These are phyloP conservation scores for Pyricularia sp. DNA, from an alignment of 2,329 filamentous ascomycete genomes.

Conservation along the genomic window DNA sequence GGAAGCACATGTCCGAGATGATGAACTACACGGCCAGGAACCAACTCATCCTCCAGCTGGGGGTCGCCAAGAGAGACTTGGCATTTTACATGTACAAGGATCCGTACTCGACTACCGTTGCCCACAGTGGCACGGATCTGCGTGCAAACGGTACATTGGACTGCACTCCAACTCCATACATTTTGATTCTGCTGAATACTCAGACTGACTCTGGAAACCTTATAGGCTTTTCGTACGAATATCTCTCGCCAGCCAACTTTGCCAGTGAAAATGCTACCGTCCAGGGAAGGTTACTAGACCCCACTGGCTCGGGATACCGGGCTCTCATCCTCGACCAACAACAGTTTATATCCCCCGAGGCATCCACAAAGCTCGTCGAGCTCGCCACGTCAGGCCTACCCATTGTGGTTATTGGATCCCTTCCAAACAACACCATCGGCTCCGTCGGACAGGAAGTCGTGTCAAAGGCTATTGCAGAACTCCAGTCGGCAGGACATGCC, in stretches of 20 bases:
- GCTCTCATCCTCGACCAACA: conserved; percentile 29
- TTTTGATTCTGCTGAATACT: too few relatives aligned
- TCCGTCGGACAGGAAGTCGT: background rate
- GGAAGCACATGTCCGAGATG: conserved; percentile 25
- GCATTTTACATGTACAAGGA: conserved; percentile 25
- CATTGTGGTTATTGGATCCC: conserved; percentile 25
- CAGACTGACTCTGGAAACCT: background rate
- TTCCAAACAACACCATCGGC: background rate
- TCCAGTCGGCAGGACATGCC: background rate
- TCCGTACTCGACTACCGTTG: conserved; percentile 2
- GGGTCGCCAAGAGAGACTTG: conserved; percentile 29
- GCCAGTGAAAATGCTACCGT: conserved; percentile 26
- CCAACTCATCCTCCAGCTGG: conserved; percentile 26
- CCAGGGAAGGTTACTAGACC: conserved; percentile 23
- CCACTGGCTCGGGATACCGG: conserved; percentile 28
- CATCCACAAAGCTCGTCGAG: conserved; percentile 20
- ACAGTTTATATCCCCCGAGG: conserved; percentile 31
- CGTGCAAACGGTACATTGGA: conserved; percentile 4
- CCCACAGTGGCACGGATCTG: conserved; percentile 9
- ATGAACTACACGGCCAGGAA: conserved; percentile 27
- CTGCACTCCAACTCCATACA: too few relatives aligned
- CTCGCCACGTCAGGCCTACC: conserved; percentile 29
- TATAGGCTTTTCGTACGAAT: conserved; percentile 30
- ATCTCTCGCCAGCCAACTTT: conserved; percentile 34
- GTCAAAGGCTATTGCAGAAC: background rate